These are phyloP conservation scores for Polymyxa betae DNA, from an alignment of 208 protist species.

Conservation along the genomic window DNA sequence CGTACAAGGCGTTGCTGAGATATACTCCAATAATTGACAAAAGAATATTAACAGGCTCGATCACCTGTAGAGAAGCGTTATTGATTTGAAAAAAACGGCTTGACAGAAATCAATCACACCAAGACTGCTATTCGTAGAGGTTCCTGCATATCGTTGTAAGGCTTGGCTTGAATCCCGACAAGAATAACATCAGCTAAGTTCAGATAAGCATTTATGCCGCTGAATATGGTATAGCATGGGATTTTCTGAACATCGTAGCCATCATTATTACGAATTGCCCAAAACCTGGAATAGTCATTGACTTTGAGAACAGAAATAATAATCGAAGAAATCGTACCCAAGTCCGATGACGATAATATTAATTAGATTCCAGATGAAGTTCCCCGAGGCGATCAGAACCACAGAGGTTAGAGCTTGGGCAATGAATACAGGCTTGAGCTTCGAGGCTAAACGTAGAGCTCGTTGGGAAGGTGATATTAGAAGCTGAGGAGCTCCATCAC, in stretches of 20 bases:
- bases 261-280: slow-evolving; percentile 3
- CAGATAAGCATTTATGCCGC: neutral
- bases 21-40: neutral
- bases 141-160: neutral
- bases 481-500: slow-evolving; percentile 25
- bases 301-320: neutral
- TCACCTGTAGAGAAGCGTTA: neutral
- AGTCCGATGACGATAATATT: neutral
- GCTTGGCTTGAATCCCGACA: neutral
- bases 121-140: neutral
- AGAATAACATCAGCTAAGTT: neutral
- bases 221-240: slow-evolving; percentile 12
- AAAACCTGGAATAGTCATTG: neutral
- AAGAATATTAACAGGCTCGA: neutral
- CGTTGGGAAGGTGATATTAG: neutral
- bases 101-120: neutral
- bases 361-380: neutral
- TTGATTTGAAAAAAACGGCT: neutral
- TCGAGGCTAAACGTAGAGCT: neutral
- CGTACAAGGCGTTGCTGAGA: slow-evolving; percentile 31
- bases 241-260: slow-evolving; percentile 41
- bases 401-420: neutral
- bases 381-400: neutral
- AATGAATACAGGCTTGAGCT: neutral
- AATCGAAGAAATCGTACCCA: neutral